Evolutionary conservation across 306 rosid genomes (phyloP).

Genomic region (Trichosanthes cucumerina): DNA sequence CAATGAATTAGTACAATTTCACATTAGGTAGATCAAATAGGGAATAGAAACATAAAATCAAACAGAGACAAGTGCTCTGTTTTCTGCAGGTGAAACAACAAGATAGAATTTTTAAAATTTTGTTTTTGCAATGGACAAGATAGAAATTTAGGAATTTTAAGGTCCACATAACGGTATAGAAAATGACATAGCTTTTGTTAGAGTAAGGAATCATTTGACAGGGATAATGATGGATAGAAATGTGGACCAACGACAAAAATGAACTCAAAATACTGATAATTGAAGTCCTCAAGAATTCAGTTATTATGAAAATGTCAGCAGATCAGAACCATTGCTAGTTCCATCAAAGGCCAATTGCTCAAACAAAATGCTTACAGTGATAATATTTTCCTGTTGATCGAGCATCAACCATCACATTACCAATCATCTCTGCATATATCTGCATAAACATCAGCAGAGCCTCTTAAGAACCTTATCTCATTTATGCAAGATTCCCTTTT

Average conservation of each 20-base stretch:
- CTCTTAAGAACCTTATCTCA: neutral
- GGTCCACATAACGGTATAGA: neutral
- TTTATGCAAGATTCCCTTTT: neutral
- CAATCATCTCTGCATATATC: slow-evolving; percentile 99
- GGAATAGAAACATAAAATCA: neutral
- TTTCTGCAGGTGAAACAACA: neutral
- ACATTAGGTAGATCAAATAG: neutral
- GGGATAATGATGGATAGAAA: neutral
- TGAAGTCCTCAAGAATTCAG: neutral
- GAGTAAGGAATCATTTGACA: neutral
- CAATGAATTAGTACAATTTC: neutral
- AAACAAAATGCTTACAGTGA: slow-evolving; percentile 53
- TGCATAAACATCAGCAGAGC: slow-evolving; percentile 16
- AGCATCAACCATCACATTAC: slow-evolving; percentile 97
- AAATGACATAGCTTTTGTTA: neutral
- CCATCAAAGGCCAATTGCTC: neutral
- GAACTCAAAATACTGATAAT: neutral
- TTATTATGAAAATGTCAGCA: neutral
- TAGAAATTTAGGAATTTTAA: neutral
- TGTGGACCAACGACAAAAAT: neutral
- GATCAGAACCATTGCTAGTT: neutral
- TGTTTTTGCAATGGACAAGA: neutral
- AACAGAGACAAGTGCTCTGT: slow-evolving; percentile 3
- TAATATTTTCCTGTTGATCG: slow-evolving; percentile 97
- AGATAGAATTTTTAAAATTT: neutral